Percentiles rank a stretch among this genome's conserved stretches.
Evolutionary conservation across 1,284 basidiomycete species (phyloP).

Genomic region (Ceratobasidium sp.): DNA sequence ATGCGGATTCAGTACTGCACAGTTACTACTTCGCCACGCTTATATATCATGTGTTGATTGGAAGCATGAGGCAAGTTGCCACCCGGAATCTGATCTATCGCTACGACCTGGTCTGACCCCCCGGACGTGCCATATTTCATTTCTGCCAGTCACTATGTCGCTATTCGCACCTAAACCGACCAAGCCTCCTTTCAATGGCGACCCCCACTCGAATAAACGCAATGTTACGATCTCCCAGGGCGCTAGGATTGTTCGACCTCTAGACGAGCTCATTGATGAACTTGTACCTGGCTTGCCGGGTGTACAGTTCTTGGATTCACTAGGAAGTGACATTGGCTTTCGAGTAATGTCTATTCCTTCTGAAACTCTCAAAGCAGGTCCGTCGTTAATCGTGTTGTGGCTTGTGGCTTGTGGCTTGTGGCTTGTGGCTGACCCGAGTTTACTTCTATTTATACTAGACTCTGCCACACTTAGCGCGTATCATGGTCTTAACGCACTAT

Average conservation of each 20-base stretch:
- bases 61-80: background rate
- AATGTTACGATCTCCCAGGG: slow-evolving; percentile 10
- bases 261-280: slow-evolving; percentile 12
- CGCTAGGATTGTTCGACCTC: slow-evolving; percentile 1
- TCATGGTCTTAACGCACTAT: slow-evolving; percentile 46
- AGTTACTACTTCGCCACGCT: background rate
- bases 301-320: background rate
- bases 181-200: background rate
- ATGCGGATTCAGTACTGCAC: background rate
- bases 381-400: background rate
- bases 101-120: background rate
- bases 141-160: background rate
- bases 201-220: background rate
- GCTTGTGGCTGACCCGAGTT: background rate
- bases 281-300: background rate
- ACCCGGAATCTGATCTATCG: background rate
- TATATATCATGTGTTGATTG: background rate
- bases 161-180: slow-evolving; percentile 28
- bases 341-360: background rate
- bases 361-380: background rate
- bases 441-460: background rate
- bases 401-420: no score
- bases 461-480: slow-evolving; percentile 10
- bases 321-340: background rate
- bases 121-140: background rate